These are phyloP conservation scores for Stachybotrys elegans DNA, from an alignment of 2,329 filamentous ascomycete species.

Conservation along the genomic window DNA sequence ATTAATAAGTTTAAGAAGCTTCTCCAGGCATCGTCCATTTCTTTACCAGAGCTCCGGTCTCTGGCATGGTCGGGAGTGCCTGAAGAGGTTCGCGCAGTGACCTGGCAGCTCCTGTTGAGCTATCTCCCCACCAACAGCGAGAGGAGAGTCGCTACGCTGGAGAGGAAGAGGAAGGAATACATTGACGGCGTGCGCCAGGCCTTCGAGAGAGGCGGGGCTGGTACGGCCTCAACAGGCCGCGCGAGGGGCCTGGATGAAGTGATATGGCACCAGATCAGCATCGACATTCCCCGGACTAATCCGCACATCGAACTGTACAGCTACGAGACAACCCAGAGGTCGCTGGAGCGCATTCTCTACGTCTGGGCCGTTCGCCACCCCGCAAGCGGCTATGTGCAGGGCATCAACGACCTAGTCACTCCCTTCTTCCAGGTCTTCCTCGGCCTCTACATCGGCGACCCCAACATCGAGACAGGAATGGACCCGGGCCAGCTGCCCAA, in stretches of 20 bases:
- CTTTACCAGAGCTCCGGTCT: conserved; percentile 74
- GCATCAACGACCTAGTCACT: conserved; percentile 96
- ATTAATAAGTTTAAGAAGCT: conserved; percentile 99
- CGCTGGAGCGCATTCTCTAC: conserved; percentile 90
- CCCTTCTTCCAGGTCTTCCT: conserved; percentile 98
- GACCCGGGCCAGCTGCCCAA: conserved; percentile 91
- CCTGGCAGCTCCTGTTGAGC: conserved; percentile 94
- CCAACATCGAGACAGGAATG: conserved; percentile 89
- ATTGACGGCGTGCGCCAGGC: conserved; percentile 79
- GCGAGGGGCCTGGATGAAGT: conserved; percentile 79
- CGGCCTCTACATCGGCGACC: conserved; percentile 89
- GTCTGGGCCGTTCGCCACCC: conserved; percentile 97
- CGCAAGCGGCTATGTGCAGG: conserved; percentile 95
- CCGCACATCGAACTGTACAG: conserved; percentile 92
- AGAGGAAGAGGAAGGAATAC: conserved; percentile 94
- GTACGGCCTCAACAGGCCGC: conserved; percentile 34
- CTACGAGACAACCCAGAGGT: conserved; percentile 93
- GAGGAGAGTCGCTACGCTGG: conserved; percentile 79
- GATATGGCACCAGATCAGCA: conserved; percentile 99
- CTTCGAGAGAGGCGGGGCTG: conserved; percentile 59
- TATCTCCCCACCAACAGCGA: conserved; percentile 98
- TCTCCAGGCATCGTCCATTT: conserved; percentile 85
- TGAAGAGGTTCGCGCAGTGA: conserved; percentile 93
- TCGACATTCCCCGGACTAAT: conserved; percentile 93
- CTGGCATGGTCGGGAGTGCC: conserved; percentile 93